Evolutionary conservation across 2,329 filamentous ascomycete species (phyloP).

Genomic region (Aspergillus vadensis): DNA sequence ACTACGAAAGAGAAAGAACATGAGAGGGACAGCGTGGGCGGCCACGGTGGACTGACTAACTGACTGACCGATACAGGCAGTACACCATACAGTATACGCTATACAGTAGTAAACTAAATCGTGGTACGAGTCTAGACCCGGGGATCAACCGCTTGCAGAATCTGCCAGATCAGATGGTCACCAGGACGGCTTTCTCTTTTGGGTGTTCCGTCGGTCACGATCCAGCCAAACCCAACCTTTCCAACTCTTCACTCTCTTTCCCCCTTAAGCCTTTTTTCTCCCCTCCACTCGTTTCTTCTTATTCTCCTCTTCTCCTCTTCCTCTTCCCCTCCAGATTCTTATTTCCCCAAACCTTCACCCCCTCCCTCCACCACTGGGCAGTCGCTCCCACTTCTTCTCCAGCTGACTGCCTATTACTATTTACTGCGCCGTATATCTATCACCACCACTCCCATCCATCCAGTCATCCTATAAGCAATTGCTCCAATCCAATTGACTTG

Average conservation of each 20-base stretch:
- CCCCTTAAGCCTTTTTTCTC: slow-evolving; percentile 6
- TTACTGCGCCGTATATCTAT: too few species aligned
- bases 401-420: not conserved
- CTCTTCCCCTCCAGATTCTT: slow-evolving; percentile 8
- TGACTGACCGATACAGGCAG: not conserved
- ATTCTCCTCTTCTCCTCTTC: not conserved
- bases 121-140: slow-evolving; percentile 21
- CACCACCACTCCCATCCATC: not conserved
- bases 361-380: not conserved
- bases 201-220: slow-evolving; percentile 16
- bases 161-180: slow-evolving; percentile 26
- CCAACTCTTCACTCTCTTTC: not conserved
- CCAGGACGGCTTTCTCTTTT: slow-evolving; percentile 25
- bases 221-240: not conserved
- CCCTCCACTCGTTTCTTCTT: not conserved
- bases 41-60: not conserved
- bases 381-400: slow-evolving; percentile 1
- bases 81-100: not conserved
- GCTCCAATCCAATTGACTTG: not conserved
- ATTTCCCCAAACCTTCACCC: not conserved
- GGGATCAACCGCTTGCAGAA: slow-evolving; percentile 25
- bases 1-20: too few species aligned
- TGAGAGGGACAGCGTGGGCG: not conserved
- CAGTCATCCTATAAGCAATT: not conserved
- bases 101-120: slow-evolving; percentile 1